Evolutionary conservation across 1,284 basidiomycete genomes (phyloP).

Genomic region (Leccinum pallidistipes): DNA sequence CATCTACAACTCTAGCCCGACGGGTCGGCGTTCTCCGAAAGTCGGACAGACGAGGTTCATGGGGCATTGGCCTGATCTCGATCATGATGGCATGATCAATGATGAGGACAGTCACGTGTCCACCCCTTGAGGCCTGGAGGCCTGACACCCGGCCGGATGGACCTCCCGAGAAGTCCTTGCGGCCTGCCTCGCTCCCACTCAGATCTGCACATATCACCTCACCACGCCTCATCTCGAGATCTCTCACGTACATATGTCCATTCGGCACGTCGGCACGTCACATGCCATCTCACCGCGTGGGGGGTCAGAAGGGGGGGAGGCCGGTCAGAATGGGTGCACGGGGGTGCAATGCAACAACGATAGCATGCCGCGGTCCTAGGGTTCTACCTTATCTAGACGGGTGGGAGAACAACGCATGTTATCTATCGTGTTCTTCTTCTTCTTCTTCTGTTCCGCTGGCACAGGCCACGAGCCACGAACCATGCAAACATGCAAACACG

Average conservation of each 20-base stretch:
- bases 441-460: not conserved
- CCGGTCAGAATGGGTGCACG: not conserved
- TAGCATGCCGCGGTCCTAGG: not conserved
- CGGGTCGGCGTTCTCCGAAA: not conserved
- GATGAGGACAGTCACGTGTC: not conserved
- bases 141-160: not conserved
- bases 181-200: not conserved
- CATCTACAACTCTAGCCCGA: not conserved
- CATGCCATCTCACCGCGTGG: not conserved
- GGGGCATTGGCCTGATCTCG: not conserved
- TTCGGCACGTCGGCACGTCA: not conserved
- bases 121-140: not conserved
- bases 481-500: not conserved
- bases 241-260: not conserved
- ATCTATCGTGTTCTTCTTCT: conserved; percentile 8
- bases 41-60: not conserved
- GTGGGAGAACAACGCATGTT: conserved; percentile 4
- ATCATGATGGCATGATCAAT: not conserved
- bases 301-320: not conserved
- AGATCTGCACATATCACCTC: too few species aligned
- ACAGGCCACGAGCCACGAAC: conserved; percentile 2
- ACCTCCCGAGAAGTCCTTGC: not conserved
- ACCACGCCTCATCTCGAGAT: not conserved
- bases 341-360: not conserved
- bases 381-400: conserved; percentile 1